A percentile compares a stretch with the other conserved stretches of the same genome.
These are phyloP conservation scores for Castanea mollissima DNA, from an alignment of 306 rosid species.

Conservation along the genomic window DNA sequence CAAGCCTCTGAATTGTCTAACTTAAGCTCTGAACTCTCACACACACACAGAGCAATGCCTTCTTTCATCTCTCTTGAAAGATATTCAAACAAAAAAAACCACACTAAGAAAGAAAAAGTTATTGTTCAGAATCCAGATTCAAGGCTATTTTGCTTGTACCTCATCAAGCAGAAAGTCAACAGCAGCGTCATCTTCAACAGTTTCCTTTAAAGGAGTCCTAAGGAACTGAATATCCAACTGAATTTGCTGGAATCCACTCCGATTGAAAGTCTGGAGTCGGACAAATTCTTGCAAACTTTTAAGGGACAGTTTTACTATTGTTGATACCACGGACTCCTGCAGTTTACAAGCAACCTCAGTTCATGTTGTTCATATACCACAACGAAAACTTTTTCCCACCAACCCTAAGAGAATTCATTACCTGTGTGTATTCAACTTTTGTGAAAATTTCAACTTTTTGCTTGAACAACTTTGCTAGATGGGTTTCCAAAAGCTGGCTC, in stretches of 20 bases:
- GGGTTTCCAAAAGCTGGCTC: constrained; percentile 96
- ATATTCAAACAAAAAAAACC: neutral
- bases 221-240: constrained; percentile 88
- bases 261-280: constrained; percentile 80
- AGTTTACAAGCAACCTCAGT: constrained; percentile 26
- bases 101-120: neutral
- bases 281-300: constrained; percentile 89
- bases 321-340: constrained; percentile 86
- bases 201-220: constrained; percentile 72
- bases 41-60: neutral
- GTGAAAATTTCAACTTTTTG: constrained; percentile 95
- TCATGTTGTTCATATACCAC: constrained; percentile 21
- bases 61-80: neutral
- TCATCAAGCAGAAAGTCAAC: constrained; percentile 90
- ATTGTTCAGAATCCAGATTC: constrained; percentile 1
- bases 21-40: neutral
- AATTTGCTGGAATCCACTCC: constrained; percentile 97
- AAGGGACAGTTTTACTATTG: constrained; percentile 78
- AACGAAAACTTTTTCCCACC: constrained; percentile 14
- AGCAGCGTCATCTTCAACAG: constrained; percentile 85
- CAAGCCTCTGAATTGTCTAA: neutral
- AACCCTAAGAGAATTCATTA: constrained; percentile 32
- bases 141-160: constrained; percentile 41
- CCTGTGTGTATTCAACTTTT: constrained; percentile 92
- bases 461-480: constrained; percentile 88